Percentiles rank a stretch among this genome's conserved stretches.
Conservation (phyloP, 2,329 filamentous ascomycete species). For the Westerdykella ornata region DNA sequence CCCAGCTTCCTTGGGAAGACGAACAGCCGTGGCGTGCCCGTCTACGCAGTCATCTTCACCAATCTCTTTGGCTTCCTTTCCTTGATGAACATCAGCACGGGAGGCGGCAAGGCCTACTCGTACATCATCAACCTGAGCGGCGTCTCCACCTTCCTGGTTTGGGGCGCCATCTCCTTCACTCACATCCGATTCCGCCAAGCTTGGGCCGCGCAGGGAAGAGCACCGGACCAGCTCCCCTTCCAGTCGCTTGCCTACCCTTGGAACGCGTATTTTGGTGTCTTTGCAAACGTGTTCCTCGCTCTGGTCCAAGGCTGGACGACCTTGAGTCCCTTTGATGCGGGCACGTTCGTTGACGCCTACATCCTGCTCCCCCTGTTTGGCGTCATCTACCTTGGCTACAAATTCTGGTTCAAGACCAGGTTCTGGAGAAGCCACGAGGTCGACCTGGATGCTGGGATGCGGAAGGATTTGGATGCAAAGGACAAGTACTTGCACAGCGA, state of each 20-base stretch:
- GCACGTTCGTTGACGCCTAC: conserved; percentile 50
- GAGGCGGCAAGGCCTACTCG: conserved; percentile 56
- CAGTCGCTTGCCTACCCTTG: conserved; percentile 45
- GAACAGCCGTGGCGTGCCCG: conserved; percentile 54
- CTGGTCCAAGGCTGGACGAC: conserved; percentile 51
- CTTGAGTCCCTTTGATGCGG: conserved; percentile 46
- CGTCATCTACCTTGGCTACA: conserved; percentile 44
- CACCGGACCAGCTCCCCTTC: conserved; percentile 44
- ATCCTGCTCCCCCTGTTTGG: conserved; percentile 48
- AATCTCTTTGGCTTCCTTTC: conserved; percentile 65
- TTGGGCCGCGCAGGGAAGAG: conserved; percentile 41
- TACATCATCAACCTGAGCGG: conserved; percentile 67
- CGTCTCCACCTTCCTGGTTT: conserved; percentile 65
- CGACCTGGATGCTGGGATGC: conserved; percentile 35
- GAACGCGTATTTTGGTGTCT: conserved; percentile 46
- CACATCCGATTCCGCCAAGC: conserved; percentile 65
- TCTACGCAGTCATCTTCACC: conserved; percentile 58
- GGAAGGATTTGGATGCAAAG: conserved; percentile 32
- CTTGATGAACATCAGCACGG: conserved; percentile 68
- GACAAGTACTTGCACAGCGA: conserved; percentile 11
- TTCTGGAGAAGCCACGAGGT: conserved; percentile 34
- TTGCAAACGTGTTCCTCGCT: conserved; percentile 46
- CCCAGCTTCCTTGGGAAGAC: conserved; percentile 64
- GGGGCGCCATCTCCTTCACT: conserved; percentile 63
- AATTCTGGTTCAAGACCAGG: conserved; percentile 38